phyloP scores from a whole-genome alignment of 2,329 filamentous ascomycete genomes.

The Dothistroma pini region DNA sequence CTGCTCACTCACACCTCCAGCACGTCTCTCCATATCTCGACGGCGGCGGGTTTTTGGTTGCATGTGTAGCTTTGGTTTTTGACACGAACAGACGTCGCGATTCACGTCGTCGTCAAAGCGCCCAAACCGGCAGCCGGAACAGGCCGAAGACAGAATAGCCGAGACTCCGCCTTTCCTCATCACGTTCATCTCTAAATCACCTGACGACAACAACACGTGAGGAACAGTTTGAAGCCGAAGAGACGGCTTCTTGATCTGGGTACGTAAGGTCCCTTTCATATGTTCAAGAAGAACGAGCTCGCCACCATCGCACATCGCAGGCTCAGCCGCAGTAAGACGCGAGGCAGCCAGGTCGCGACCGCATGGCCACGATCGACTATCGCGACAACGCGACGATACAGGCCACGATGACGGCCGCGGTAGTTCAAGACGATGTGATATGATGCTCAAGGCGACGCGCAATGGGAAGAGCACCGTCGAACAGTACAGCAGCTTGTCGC shows the following conservation, averaged over 20 bases:
- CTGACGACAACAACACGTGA: neutral
- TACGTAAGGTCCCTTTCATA: neutral
- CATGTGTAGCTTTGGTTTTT: neutral
- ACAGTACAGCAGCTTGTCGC: neutral
- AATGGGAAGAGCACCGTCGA: neutral
- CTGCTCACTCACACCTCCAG: conserved; percentile 1
- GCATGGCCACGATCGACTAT: neutral
- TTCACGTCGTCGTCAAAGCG: neutral
- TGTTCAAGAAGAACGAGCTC: neutral
- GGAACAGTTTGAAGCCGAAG: neutral
- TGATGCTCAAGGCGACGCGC: neutral
- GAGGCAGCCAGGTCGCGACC: neutral
- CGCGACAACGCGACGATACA: neutral
- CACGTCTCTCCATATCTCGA: neutral
- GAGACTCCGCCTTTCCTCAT: neutral
- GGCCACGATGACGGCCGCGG: neutral
- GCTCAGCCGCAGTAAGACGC: neutral
- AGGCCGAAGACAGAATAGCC: neutral
- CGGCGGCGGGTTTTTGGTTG: neutral
- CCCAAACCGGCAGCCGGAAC: neutral
- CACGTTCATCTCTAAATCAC: neutral
- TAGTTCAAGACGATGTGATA: neutral
- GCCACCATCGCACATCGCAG: neutral
- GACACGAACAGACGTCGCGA: neutral
- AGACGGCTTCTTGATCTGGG: neutral